Percentiles rank a stretch among this genome's conserved stretches.
Conservation (phyloP, 2,329 filamentous ascomycete genomes). For the Cladophialophora chaetospira region DNA sequence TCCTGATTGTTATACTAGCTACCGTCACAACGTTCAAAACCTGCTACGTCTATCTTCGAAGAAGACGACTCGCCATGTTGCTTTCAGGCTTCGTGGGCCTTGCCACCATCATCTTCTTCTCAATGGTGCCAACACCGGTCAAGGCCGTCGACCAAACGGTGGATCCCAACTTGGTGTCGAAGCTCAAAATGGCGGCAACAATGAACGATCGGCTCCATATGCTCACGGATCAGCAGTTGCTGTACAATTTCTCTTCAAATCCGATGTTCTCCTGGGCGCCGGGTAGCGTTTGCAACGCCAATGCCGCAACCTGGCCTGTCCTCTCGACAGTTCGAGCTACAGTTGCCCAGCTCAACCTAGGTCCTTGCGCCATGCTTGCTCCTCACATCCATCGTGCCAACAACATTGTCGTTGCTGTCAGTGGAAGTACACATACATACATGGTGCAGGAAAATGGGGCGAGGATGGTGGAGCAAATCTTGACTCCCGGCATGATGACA, state of each 20-base stretch:
- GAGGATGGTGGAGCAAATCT: conserved; percentile 39
- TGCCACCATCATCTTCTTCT: conserved; percentile 31
- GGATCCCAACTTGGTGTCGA: conserved; percentile 44
- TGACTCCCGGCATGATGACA: conserved; percentile 47
- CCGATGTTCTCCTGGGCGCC: conserved; percentile 22
- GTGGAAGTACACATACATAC: conserved; percentile 49
- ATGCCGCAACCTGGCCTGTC: conserved; percentile 50
- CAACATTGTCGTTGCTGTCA: conserved; percentile 48
- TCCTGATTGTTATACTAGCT: conserved; percentile 1
- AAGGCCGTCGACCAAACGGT: conserved; percentile 43
- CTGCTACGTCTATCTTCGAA: conserved; percentile 13
- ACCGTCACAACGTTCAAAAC: conserved; percentile 10
- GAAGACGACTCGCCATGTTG: conserved; percentile 12
- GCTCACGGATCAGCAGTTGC: conserved; percentile 49
- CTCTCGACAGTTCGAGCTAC: conserved; percentile 46
- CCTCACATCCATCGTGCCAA: conserved; percentile 49
- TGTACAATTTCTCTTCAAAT: conserved; percentile 51
- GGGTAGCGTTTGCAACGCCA: conserved; percentile 28
- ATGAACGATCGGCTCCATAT: conserved; percentile 48
- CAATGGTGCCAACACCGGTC: conserved; percentile 24
- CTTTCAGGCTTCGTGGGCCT: conserved; percentile 19
- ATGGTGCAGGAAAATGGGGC: conserved; percentile 53
- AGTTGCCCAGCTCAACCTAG: conserved; percentile 45
- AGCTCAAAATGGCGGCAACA: conserved; percentile 46
- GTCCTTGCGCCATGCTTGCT: conserved; percentile 50